Percentiles rank a stretch among this genome's conserved stretches.
phyloP scores from a whole-genome alignment of 1,139 yeast species.

The Nadsonia commutata region DNA sequence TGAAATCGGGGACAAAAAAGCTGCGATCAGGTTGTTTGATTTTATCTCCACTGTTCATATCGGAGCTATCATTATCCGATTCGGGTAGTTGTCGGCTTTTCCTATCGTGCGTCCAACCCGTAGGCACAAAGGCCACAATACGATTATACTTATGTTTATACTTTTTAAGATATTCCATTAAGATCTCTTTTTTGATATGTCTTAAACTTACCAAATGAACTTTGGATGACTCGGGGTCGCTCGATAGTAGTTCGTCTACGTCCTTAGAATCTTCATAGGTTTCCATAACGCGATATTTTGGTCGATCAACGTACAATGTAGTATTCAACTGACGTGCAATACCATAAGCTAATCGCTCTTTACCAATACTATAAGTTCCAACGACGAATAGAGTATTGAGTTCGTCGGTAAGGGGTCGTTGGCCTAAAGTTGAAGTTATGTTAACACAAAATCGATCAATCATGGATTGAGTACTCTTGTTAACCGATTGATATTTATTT shows the following conservation, averaged over 20 bases:
- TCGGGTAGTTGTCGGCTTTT: slow-evolving; percentile 12
- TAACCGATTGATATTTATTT: slow-evolving; percentile 1
- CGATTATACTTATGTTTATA: slow-evolving; percentile 17
- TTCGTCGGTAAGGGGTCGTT: background rate
- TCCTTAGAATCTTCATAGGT: slow-evolving; percentile 26
- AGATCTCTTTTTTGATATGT: slow-evolving; percentile 26
- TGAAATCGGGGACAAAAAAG: slow-evolving; percentile 5
- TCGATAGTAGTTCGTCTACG: slow-evolving; percentile 24
- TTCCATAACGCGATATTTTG: slow-evolving; percentile 34
- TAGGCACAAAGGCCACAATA: slow-evolving; percentile 35
- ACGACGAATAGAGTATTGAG: slow-evolving; percentile 38
- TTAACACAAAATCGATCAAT: slow-evolving; percentile 1
- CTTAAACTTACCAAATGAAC: slow-evolving; percentile 63
- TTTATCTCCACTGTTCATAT: too few relatives aligned
- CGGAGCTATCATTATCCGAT: slow-evolving; percentile 12
- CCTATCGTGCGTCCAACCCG: slow-evolving; percentile 70
- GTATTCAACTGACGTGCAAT: slow-evolving; percentile 43
- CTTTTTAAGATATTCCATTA: slow-evolving; percentile 15
- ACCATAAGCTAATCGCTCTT: slow-evolving; percentile 65
- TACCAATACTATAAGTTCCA: slow-evolving; percentile 90
- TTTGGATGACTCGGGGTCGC: slow-evolving; percentile 34
- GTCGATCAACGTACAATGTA: slow-evolving; percentile 37
- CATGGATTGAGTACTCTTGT: background rate
- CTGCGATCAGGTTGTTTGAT: too few relatives aligned
- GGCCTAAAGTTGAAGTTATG: background rate